These are phyloP conservation scores for Pistacia integerrima DNA, from an alignment of 345 rosid species.

Conservation along the genomic window DNA sequence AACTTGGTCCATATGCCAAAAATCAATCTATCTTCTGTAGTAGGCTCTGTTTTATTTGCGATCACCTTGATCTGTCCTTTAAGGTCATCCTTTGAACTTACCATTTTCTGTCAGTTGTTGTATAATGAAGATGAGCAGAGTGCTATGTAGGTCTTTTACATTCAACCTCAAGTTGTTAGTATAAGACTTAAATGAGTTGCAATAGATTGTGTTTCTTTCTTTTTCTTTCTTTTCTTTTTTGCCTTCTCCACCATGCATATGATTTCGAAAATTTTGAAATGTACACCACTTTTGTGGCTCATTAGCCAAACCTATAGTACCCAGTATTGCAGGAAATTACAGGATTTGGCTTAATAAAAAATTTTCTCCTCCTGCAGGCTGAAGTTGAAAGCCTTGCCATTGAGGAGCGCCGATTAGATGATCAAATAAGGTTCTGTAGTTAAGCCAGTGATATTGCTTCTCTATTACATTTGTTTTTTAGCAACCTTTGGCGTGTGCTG, in stretches of 20 bases:
- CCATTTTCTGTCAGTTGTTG: conserved; percentile 5
- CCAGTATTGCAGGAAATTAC: background rate
- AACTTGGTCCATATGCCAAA: too few relatives aligned
- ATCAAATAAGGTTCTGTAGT: conserved; percentile 53
- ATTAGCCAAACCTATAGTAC: background rate
- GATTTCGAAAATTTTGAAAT: conserved; percentile 5
- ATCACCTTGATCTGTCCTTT: conserved; percentile 6
- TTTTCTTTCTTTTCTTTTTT: background rate
- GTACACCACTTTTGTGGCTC: background rate
- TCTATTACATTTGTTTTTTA: conserved; percentile 10
- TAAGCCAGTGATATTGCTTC: conserved; percentile 17
- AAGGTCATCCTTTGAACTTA: background rate
- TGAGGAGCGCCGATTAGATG: conserved; percentile 69
- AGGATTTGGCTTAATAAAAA: conserved; percentile 1
- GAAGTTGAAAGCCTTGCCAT: conserved; percentile 72
- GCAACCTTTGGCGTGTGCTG: conserved; percentile 26
- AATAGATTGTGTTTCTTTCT: background rate
- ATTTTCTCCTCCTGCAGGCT: conserved; percentile 46
- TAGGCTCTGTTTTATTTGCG: background rate
- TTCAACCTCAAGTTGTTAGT: background rate
- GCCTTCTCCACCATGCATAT: background rate
- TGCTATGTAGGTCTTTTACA: background rate
- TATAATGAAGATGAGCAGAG: background rate
- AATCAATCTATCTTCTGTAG: background rate
- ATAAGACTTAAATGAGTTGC: background rate